Evolutionary conservation across 768 basidiomycete genomes (phyloP).

Genomic region (Porphyrellus cyaneotinctus): DNA sequence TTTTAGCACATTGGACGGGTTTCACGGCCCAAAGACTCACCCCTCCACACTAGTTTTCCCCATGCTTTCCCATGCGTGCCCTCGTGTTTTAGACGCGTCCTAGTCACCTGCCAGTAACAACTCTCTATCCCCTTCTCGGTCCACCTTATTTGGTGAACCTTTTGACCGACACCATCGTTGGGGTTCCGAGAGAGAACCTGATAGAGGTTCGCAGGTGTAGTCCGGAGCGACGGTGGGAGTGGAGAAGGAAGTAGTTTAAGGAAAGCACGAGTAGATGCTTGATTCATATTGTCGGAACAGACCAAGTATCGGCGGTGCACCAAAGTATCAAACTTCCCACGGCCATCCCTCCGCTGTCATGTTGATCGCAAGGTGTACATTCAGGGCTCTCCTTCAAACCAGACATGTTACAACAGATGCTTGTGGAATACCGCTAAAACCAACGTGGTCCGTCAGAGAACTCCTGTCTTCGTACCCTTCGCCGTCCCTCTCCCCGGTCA

Average conservation of each 20-base stretch:
- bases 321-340: constrained; percentile 11
- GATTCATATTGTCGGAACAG: constrained; percentile 23
- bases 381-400: constrained; percentile 1
- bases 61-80: constrained; percentile 80
- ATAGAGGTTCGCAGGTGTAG: constrained; percentile 61
- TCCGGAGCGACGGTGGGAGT: constrained; percentile 57
- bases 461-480: constrained; percentile 74
- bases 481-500: constrained; percentile 54
- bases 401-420: constrained; percentile 41
- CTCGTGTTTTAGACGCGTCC: constrained; percentile 64
- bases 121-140: constrained; percentile 56
- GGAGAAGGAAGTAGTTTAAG: constrained; percentile 54
- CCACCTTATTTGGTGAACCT: constrained; percentile 75
- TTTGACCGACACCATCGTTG: constrained; percentile 60
- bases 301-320: background rate
- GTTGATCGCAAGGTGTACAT: constrained; percentile 1
- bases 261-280: constrained; percentile 33
- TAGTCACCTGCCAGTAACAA: constrained; percentile 75
- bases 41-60: constrained; percentile 77
- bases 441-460: constrained; percentile 79
- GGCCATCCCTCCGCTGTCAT: background rate
- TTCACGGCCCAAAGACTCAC: constrained; percentile 39
- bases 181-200: constrained; percentile 69
- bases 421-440: constrained; percentile 58
- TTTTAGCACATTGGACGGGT: constrained; percentile 8